Percentiles rank a stretch among this genome's conserved stretches.
Conservation (phyloP, 768 basidiomycete species). For the Phaeotremella fagi region DNA sequence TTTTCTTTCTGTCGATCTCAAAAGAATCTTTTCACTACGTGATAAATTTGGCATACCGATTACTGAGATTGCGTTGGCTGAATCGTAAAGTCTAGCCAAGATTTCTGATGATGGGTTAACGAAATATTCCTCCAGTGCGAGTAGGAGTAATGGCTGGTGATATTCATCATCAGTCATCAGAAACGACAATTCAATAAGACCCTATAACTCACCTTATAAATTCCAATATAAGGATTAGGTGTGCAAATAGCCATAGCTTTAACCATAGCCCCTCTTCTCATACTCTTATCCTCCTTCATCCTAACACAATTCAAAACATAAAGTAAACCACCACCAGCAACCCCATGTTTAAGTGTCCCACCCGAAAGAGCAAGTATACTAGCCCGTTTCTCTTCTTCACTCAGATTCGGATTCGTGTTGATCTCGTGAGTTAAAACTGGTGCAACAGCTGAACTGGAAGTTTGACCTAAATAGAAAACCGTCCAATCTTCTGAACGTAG, state of each 20-base stretch:
- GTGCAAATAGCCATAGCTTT: slow-evolving; percentile 94
- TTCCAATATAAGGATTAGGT: slow-evolving; percentile 86
- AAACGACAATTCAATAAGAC: neutral
- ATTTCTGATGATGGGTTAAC: slow-evolving; percentile 81
- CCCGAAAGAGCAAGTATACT: slow-evolving; percentile 9
- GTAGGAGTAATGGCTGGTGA: slow-evolving; percentile 77
- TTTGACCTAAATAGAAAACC: slow-evolving; percentile 96
- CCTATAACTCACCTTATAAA: slow-evolving; percentile 68
- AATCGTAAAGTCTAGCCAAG: slow-evolving; percentile 81
- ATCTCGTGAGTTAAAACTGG: slow-evolving; percentile 61
- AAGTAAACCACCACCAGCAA: slow-evolving; percentile 53
- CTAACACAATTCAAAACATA: slow-evolving; percentile 87
- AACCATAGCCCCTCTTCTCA: slow-evolving; percentile 85
- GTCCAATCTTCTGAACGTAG: slow-evolving; percentile 95
- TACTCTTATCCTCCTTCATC: slow-evolving; percentile 81
- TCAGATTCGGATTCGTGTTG: neutral
- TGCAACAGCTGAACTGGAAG: slow-evolving; percentile 76
- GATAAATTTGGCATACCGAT: slow-evolving; percentile 71
- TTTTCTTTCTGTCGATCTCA: slow-evolving; percentile 84
- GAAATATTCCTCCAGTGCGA: slow-evolving; percentile 95
- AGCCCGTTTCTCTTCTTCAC: slow-evolving; percentile 1
- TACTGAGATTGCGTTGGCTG: slow-evolving; percentile 86
- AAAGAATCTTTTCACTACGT: slow-evolving; percentile 76
- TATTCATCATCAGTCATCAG: neutral
- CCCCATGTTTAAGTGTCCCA: slow-evolving; percentile 22